phyloP scores from a whole-genome alignment of 176 grass and related monocot species.

The Triticum monococcum region DNA sequence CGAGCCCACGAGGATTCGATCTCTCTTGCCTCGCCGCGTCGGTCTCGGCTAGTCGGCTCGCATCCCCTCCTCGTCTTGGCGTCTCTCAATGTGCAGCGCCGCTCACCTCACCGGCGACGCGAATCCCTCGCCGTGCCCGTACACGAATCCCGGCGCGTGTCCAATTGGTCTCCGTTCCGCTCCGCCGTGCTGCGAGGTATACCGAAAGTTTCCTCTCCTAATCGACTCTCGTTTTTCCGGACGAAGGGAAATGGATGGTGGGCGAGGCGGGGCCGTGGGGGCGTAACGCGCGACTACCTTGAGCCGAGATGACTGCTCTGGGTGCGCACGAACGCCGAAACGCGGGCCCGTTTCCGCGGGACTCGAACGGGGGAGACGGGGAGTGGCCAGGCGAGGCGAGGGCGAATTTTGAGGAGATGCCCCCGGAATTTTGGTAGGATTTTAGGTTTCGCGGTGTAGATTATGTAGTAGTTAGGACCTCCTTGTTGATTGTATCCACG shows the following conservation, averaged over 20 bases:
- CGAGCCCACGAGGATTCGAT: not conserved
- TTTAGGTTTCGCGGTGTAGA: not conserved
- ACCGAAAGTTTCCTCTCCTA: not conserved
- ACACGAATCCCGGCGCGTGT: not conserved
- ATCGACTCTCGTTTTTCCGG: not conserved
- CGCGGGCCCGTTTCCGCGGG: not conserved
- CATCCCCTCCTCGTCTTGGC: not conserved
- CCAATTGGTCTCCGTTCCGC: not conserved
- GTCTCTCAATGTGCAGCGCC: not conserved
- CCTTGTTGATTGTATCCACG: not conserved
- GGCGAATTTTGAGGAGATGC: not conserved
- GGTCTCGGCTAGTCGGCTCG: not conserved
- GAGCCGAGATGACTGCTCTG: not conserved
- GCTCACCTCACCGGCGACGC: not conserved
- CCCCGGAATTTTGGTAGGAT: not conserved
- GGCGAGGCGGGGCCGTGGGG: not conserved
- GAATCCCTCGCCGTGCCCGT: not conserved
- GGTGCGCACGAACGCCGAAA: not conserved
- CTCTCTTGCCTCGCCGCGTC: not conserved
- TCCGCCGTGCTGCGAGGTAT: not conserved
- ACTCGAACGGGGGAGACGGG: not conserved
- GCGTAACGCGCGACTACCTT: not conserved
- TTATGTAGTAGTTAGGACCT: not conserved
- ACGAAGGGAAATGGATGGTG: not conserved
- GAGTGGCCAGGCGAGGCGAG: not conserved